Conservation (phyloP, 495 filamentous ascomycete species). For the Bacidia rubella region DNA sequence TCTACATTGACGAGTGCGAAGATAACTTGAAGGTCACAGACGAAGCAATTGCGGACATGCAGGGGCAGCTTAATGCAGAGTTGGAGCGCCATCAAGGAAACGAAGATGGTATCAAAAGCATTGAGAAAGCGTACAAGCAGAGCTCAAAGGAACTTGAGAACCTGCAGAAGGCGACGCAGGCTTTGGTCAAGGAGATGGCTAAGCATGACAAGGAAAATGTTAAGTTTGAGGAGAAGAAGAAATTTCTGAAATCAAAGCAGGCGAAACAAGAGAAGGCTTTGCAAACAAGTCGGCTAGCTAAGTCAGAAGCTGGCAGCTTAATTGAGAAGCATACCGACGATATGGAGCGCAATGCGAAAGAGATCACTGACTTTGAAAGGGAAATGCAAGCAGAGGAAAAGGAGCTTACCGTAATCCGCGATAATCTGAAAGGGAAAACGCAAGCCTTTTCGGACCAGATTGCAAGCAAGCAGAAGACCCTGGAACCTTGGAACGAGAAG, state of each 20-base stretch:
- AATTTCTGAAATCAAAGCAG: slow-evolving; percentile 75
- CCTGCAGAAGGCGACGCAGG: slow-evolving; percentile 69
- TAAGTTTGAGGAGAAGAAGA: slow-evolving; percentile 94
- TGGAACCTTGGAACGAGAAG: slow-evolving; percentile 93
- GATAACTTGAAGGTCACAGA: slow-evolving; percentile 83
- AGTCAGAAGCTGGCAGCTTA: slow-evolving; percentile 60
- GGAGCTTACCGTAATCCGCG: slow-evolving; percentile 66
- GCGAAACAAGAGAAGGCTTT: slow-evolving; percentile 92
- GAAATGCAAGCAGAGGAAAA: slow-evolving; percentile 65
- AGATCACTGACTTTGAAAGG: slow-evolving; percentile 60
- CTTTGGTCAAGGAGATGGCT: slow-evolving; percentile 73
- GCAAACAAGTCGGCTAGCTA: slow-evolving; percentile 50
- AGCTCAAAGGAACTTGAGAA: slow-evolving; percentile 67
- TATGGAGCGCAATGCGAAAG: slow-evolving; percentile 55
- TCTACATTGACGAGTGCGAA: slow-evolving; percentile 73
- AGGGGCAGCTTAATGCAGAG: slow-evolving; percentile 74
- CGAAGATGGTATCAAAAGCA: slow-evolving; percentile 77
- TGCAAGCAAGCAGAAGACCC: slow-evolving; percentile 75
- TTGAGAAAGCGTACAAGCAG: slow-evolving; percentile 74
- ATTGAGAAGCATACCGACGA: slow-evolving; percentile 66
- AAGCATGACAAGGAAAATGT: slow-evolving; percentile 91
- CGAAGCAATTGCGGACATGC: slow-evolving; percentile 80
- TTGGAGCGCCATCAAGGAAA: slow-evolving; percentile 85
- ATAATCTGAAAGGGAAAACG: slow-evolving; percentile 84
- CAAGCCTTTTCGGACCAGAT: slow-evolving; percentile 89